Evolutionary conservation across 495 filamentous ascomycete species (phyloP).

Genomic region (Copromyces sp.): DNA sequence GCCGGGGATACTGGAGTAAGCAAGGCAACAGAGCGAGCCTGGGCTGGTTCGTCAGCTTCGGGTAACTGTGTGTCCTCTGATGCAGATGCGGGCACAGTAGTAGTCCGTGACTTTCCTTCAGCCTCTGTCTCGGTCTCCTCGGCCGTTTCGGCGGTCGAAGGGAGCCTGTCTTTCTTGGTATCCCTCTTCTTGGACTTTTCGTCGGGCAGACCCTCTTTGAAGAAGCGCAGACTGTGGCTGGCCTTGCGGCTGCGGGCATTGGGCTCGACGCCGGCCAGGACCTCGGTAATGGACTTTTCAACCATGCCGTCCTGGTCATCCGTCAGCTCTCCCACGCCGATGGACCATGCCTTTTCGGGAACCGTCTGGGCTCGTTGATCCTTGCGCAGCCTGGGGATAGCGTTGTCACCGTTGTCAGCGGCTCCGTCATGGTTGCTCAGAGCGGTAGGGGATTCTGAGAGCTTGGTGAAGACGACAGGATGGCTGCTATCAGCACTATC

Average conservation of each 20-base stretch:
- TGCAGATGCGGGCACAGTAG: neutral
- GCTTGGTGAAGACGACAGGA: conserved; percentile 5
- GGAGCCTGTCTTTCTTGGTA: conserved; percentile 23
- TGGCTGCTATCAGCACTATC: conserved; percentile 7
- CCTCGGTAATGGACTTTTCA: conserved; percentile 78
- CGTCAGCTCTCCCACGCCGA: conserved; percentile 33
- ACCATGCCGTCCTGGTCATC: conserved; percentile 44
- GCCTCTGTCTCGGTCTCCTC: conserved; percentile 5
- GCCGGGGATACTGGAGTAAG: conserved; percentile 10
- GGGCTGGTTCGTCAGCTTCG: neutral
- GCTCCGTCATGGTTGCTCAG: conserved; percentile 7
- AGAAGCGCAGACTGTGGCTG: conserved; percentile 83
- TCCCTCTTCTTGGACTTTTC: conserved; percentile 39
- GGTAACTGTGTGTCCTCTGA: conserved; percentile 2
- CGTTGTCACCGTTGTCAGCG: conserved; percentile 13
- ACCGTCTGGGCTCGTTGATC: conserved; percentile 32
- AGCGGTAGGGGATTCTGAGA: conserved; percentile 7
- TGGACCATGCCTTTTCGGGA: conserved; percentile 47
- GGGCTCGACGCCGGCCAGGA: conserved; percentile 62
- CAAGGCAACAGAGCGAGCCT: conserved; percentile 6
- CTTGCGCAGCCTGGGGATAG: conserved; percentile 33
- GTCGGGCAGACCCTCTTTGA: conserved; percentile 75
- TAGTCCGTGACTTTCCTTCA: neutral
- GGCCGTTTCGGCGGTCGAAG: conserved; percentile 14
- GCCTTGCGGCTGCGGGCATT: conserved; percentile 85